Evolutionary conservation across 768 basidiomycete species (phyloP).

Genomic region (Trametes cingulata): DNA sequence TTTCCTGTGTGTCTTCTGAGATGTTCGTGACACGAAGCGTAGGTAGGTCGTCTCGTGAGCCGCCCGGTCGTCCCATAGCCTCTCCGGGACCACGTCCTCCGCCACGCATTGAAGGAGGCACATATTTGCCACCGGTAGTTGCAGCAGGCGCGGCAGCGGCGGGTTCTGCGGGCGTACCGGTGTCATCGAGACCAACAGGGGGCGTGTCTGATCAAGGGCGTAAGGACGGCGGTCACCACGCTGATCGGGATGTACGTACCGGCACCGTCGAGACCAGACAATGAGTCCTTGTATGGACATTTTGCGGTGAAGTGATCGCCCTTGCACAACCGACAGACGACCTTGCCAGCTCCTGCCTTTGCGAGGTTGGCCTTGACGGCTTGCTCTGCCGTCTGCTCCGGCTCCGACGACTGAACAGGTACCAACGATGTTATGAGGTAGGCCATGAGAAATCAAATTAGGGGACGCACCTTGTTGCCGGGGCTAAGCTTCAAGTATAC

Average conservation of each 20-base stretch:
- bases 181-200: constrained; percentile 38
- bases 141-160: constrained; percentile 37
- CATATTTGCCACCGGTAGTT: constrained; percentile 76
- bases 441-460: constrained; percentile 14
- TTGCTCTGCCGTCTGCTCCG: constrained; percentile 66
- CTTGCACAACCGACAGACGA: constrained; percentile 91
- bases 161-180: constrained; percentile 34
- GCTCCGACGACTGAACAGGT: constrained; percentile 55
- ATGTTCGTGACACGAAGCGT: constrained; percentile 98
- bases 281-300: constrained; percentile 96
- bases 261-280: constrained; percentile 68
- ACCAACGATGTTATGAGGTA: not conserved
- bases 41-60: constrained; percentile 85
- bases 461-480: constrained; percentile 54
- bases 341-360: constrained; percentile 81
- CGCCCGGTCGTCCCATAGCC: constrained; percentile 62
- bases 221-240: not conserved
- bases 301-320: constrained; percentile 98
- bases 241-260: constrained; percentile 40
- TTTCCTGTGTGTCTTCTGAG: constrained; percentile 92
- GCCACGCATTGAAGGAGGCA: constrained; percentile 89
- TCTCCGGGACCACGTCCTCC: constrained; percentile 72
- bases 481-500: constrained; percentile 61
- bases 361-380: constrained; percentile 64
- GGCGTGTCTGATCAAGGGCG: constrained; percentile 37